phyloP scores from a whole-genome alignment of 2,329 filamentous ascomycete species.

The Pestalotiopsis sp. region DNA sequence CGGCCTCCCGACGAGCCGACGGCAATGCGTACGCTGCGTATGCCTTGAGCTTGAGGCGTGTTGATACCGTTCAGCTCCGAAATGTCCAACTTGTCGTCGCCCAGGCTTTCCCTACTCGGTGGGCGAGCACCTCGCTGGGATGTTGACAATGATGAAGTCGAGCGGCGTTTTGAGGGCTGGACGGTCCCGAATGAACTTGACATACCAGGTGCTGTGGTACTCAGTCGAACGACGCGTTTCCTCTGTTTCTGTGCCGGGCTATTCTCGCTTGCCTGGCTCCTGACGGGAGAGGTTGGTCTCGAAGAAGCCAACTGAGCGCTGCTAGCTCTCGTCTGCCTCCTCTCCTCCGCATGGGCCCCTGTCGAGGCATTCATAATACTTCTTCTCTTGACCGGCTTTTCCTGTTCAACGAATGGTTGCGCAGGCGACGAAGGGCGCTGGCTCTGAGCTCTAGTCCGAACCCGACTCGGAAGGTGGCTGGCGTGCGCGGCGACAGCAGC shows the following conservation, averaged over 20 bases:
- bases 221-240: slow-evolving; percentile 59
- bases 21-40: slow-evolving; percentile 56
- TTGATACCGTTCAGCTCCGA: slow-evolving; percentile 45
- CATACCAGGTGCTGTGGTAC: slow-evolving; percentile 44
- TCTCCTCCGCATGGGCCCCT: slow-evolving; percentile 42
- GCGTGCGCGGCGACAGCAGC: slow-evolving; percentile 36
- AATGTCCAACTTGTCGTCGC: slow-evolving; percentile 37
- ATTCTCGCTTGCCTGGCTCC: slow-evolving; percentile 41
- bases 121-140: slow-evolving; percentile 35
- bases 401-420: slow-evolving; percentile 19
- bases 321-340: slow-evolving; percentile 46
- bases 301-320: slow-evolving; percentile 44
- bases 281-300: slow-evolving; percentile 42
- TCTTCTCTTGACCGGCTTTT: slow-evolving; percentile 41
- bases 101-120: slow-evolving; percentile 40
- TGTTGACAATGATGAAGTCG: slow-evolving; percentile 49
- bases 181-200: slow-evolving; percentile 19
- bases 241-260: slow-evolving; percentile 46
- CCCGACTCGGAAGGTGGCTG: slow-evolving; percentile 24
- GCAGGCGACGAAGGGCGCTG: slow-evolving; percentile 42
- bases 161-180: slow-evolving; percentile 44
- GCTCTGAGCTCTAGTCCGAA: slow-evolving; percentile 48
- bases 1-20: slow-evolving; percentile 50
- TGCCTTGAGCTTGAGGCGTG: slow-evolving; percentile 49
- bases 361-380: slow-evolving; percentile 48